Percentiles rank a stretch among this genome's conserved stretches.
These are phyloP conservation scores for Didymella sp. DNA, from an alignment of 2,329 filamentous ascomycete species.

Conservation along the genomic window DNA sequence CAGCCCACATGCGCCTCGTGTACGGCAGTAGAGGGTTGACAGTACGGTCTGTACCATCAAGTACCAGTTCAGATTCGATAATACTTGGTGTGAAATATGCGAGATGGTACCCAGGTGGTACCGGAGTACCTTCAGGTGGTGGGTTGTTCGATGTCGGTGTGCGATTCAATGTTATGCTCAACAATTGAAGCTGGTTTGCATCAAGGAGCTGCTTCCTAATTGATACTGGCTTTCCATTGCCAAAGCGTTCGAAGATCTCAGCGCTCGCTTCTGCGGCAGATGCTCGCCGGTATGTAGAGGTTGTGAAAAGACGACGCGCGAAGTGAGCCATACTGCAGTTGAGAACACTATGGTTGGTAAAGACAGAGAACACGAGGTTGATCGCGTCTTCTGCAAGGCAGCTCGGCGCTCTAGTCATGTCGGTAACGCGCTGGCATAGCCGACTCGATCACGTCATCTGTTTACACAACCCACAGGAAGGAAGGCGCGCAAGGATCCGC, in stretches of 20 bases:
- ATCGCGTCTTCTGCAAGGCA: neutral
- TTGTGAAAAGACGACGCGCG: slow-evolving; percentile 31
- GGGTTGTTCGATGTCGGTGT: slow-evolving; percentile 29
- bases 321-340: slow-evolving; percentile 25
- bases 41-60: slow-evolving; percentile 83
- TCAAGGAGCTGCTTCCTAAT: slow-evolving; percentile 42
- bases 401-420: neutral
- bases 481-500: neutral
- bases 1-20: slow-evolving; percentile 87
- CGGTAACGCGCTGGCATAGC: slow-evolving; percentile 23
- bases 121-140: slow-evolving; percentile 36
- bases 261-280: slow-evolving; percentile 41
- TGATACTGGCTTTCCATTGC: slow-evolving; percentile 36
- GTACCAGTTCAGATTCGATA: slow-evolving; percentile 67
- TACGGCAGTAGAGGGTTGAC: slow-evolving; percentile 78
- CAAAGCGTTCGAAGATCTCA: slow-evolving; percentile 43
- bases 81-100: slow-evolving; percentile 85
- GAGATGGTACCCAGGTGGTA: slow-evolving; percentile 79
- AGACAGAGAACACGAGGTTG: neutral
- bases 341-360: neutral
- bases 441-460: slow-evolving; percentile 27
- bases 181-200: slow-evolving; percentile 44
- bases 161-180: slow-evolving; percentile 39
- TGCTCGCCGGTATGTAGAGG: slow-evolving; percentile 21
- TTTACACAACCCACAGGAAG: neutral